Evolutionary conservation across 2,329 filamentous ascomycete species (phyloP).

Genomic region (Colletotrichum sp.): DNA sequence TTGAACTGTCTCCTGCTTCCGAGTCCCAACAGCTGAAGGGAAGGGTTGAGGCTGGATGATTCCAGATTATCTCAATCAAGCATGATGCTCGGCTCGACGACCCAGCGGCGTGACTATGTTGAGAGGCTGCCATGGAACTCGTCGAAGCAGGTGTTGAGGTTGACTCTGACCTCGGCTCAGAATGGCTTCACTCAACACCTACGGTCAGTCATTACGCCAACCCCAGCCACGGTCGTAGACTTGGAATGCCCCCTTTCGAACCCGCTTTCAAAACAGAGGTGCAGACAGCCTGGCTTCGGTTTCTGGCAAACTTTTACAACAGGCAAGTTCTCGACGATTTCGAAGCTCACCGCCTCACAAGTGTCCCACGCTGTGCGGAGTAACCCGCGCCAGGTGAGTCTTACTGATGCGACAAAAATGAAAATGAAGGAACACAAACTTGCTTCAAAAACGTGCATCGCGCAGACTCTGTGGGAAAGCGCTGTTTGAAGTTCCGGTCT

Average conservation of each 20-base stretch:
- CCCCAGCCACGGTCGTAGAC: too few relatives aligned
- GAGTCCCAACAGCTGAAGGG: not conserved
- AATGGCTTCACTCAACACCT: fast-evolving
- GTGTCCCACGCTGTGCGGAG: too few relatives aligned
- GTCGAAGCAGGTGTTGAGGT: not conserved
- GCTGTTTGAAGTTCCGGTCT: not conserved
- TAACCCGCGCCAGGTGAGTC: not conserved
- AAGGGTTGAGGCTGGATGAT: not conserved
- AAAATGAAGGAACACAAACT: not conserved
- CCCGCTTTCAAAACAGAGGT: too few relatives aligned
- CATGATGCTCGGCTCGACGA: not conserved
- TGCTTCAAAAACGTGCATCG: not conserved
- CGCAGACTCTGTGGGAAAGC: not conserved
- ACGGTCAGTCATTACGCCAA: not conserved
- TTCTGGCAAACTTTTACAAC: too few relatives aligned
- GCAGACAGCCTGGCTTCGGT: too few relatives aligned
- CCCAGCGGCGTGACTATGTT: fast-evolving
- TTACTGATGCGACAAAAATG: not conserved
- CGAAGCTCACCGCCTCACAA: not conserved
- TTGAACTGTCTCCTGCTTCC: not conserved
- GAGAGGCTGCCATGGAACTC: not conserved
- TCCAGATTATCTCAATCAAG: not conserved
- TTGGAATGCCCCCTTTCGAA: too few relatives aligned
- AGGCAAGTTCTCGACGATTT: not conserved
- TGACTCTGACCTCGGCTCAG: not conserved